Percentiles rank a stretch among this genome's conserved stretches.
These are phyloP conservation scores for Pythium periplocum DNA, from an alignment of 352 stramenopile genomes.

Conservation along the genomic window DNA sequence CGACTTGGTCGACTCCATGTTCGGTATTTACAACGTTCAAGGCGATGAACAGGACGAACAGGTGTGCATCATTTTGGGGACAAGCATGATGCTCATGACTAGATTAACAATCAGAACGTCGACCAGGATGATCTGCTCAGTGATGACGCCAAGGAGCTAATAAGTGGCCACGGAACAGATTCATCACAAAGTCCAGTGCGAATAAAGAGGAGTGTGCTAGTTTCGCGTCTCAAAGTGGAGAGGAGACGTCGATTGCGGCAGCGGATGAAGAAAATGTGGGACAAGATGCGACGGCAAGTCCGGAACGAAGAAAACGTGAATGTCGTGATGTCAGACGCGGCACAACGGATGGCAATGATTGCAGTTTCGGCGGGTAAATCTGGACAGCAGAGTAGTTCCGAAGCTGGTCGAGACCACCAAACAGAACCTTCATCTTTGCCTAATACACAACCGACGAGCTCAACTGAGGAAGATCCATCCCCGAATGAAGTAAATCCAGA, in stretches of 20 bases:
- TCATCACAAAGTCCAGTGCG: background rate
- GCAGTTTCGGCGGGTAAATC: conserved; percentile 4
- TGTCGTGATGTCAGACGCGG: conserved; percentile 34
- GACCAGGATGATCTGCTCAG: background rate
- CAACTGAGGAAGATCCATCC: no score
- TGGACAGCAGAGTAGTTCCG: no score
- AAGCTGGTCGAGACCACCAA: no score
- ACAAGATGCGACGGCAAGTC: conserved; percentile 50
- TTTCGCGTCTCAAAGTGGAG: conserved; percentile 46
- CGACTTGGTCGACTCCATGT: conserved; percentile 71
- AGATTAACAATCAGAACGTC: background rate
- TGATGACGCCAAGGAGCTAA: conserved; percentile 13
- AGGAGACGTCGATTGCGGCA: conserved; percentile 44
- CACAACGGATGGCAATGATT: conserved; percentile 34
- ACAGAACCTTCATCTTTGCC: no score
- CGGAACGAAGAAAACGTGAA: conserved; percentile 54
- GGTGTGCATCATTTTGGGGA: background rate
- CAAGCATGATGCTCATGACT: background rate
- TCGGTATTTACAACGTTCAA: conserved; percentile 58
- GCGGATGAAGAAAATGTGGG: conserved; percentile 57
- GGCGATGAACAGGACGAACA: background rate
- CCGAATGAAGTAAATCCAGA: no score
- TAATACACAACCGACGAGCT: no score
- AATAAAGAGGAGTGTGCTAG: conserved; percentile 22
- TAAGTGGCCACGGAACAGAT: conserved; percentile 10